Base-by-base conservation (phyloP, 2,329 filamentous ascomycete species). In the Cyphellophora europaea region DNA sequence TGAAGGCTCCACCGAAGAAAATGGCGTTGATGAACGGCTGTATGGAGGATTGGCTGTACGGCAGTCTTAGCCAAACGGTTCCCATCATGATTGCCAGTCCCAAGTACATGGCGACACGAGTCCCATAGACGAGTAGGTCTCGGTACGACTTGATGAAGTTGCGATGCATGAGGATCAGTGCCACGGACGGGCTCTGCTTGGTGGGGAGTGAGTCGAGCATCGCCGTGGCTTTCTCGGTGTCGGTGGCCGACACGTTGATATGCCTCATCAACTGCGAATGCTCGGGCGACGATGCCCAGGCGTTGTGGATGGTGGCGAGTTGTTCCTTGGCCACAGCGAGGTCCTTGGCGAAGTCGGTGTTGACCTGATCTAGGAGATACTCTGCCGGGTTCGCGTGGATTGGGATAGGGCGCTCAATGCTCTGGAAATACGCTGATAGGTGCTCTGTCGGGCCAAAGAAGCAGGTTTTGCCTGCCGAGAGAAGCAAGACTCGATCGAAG, bases 1-100 rank as follows among this genome's bases (percentile, higher is more conserved):
- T 82, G 58, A 85, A 84, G 2, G 79, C 80, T 0, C 71, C 74
- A 11, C 79, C 77, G 49, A 82, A 83, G 66, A 82, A 81, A 44
- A 93, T 82, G 31, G 83, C 82, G 54, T 93, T 93, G 56, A 78
- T 85, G 49, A 84, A 82, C 0, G 84, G 77, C 49, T 85, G 79
- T 47, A 93, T 89, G 39, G 81, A 80, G 37, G 69, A 63, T 53
- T 93, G 85, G 0, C 68, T 62, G 0, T 79, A 68, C 3, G 69
- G 61, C 3, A 93, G 66, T 5, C 85, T 75, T 11, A 93, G 62
- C 79, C 83, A 93, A 10, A 93, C 82, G 0, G 86, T 93, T 4
- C 86, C 32, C 17, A 41, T 45, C 18, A 37, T 39, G 21, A 45
- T 33, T n/a, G 33, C 36, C 6, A 43, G 38, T n/a, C 74, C 75